These are phyloP conservation scores for Ophiostoma montium DNA, from an alignment of 2,329 filamentous ascomycete species.

Conservation along the genomic window DNA sequence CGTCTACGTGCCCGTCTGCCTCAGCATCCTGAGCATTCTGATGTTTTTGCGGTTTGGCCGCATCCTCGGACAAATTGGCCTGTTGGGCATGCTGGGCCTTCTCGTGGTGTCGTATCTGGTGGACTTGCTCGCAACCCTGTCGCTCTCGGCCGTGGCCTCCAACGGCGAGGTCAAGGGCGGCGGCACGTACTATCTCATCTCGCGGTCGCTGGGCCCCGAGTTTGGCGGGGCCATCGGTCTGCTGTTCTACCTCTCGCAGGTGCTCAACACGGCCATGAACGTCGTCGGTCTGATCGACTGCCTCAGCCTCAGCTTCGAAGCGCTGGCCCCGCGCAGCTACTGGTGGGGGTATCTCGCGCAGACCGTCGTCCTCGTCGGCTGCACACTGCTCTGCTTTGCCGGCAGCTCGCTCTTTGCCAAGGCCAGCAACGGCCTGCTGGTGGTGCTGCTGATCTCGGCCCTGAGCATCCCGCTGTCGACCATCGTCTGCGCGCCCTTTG, in stretches of 20 bases:
- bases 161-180: conserved; percentile 82
- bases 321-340: conserved; percentile 52
- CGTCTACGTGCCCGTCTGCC: conserved; percentile 75
- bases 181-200: conserved; percentile 81
- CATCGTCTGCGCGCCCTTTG: conserved; percentile 52
- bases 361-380: conserved; percentile 55
- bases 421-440: conserved; percentile 62
- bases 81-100: conserved; percentile 67
- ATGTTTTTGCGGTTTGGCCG: conserved; percentile 87
- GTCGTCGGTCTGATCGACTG: conserved; percentile 77
- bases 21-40: conserved; percentile 79
- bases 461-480: conserved; percentile 75
- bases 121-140: conserved; percentile 72
- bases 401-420: conserved; percentile 69
- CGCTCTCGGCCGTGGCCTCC: conserved; percentile 75
- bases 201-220: conserved; percentile 70
- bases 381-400: conserved; percentile 62
- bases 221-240: conserved; percentile 82
- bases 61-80: conserved; percentile 65
- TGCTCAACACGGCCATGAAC: conserved; percentile 77
- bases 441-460: conserved; percentile 57
- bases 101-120: conserved; percentile 64
- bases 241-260: conserved; percentile 81
- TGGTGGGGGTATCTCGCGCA: conserved; percentile 68
- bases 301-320: conserved; percentile 59